Conservation (phyloP, 371 early-diverging fungal genomes). For the Syncephalis plumigaleata region DNA sequence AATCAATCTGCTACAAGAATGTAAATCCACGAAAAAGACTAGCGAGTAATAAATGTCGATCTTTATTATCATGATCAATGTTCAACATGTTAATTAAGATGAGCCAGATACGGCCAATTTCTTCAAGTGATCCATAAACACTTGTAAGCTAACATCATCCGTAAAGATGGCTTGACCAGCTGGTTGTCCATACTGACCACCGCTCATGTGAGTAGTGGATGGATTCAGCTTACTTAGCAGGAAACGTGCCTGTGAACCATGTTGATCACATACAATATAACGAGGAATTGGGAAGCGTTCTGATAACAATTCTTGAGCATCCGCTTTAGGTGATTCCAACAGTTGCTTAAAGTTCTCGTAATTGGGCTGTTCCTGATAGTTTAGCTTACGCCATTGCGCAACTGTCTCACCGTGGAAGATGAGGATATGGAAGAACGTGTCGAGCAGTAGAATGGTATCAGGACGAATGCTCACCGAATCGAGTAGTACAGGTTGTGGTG, state of each 20-base stretch:
- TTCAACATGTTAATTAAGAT: too few species aligned
- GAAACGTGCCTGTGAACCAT: slow-evolving; percentile 99
- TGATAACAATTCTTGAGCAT: slow-evolving; percentile 78
- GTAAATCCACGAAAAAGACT: too few species aligned
- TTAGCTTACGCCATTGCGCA: slow-evolving; percentile 83
- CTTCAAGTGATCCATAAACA: slow-evolving; percentile 93
- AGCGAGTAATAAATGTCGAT: too few species aligned
- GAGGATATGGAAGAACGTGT: slow-evolving; percentile 96
- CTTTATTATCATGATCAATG: too few species aligned
- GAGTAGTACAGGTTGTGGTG: slow-evolving; percentile 88
- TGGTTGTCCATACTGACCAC: slow-evolving; percentile 39
- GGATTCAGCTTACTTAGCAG: slow-evolving; percentile 97
- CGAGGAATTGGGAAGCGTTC: slow-evolving; percentile 98
- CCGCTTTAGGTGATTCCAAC: slow-evolving; percentile 75
- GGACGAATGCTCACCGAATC: slow-evolving; percentile 96
- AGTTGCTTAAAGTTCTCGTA: slow-evolving; percentile 91
- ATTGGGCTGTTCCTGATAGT: slow-evolving; percentile 76
- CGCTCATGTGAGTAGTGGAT: slow-evolving; percentile 81
- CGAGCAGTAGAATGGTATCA: slow-evolving; percentile 91
- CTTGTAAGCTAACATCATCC: slow-evolving; percentile 94
- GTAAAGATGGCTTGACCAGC: slow-evolving; percentile 76
- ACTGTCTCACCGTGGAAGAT: slow-evolving; percentile 92
- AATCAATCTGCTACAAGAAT: too few species aligned
- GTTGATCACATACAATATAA: slow-evolving; percentile 94
- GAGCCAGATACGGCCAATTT: slow-evolving; percentile 30